Evolutionary conservation across 1,139 yeast genomes (phyloP).

Genomic region (Debaryomyces robertsiae): DNA sequence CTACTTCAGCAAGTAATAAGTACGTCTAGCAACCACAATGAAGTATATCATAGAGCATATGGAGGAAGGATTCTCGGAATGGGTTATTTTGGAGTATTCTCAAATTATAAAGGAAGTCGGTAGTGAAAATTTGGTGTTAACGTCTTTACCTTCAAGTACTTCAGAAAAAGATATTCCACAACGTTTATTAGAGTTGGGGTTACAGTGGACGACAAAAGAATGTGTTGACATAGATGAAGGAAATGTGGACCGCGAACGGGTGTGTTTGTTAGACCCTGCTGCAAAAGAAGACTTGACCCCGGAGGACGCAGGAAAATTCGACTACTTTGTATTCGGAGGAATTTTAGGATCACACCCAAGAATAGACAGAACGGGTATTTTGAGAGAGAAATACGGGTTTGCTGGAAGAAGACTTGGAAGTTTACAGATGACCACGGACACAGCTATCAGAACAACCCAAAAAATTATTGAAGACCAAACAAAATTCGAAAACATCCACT

Average conservation of each 20-base stretch:
- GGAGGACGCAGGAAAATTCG: constrained; percentile 63
- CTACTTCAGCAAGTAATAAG: no score
- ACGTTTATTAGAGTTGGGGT: constrained; percentile 59
- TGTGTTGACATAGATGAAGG: constrained; percentile 54
- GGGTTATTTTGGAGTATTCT: constrained; percentile 88
- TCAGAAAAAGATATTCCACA: constrained; percentile 67
- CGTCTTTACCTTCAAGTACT: constrained; percentile 72
- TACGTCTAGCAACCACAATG: constrained; percentile 43
- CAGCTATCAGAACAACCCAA: constrained; percentile 91
- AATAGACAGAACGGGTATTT: constrained; percentile 89
- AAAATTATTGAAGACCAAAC: constrained; percentile 60
- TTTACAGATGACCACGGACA: constrained; percentile 96
- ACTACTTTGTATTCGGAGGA: constrained; percentile 94
- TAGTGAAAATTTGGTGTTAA: constrained; percentile 66
- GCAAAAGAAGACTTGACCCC: constrained; percentile 77
- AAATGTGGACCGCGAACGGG: constrained; percentile 50
- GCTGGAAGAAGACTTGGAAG: constrained; percentile 83
- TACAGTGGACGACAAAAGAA: constrained; percentile 82
- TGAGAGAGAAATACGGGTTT: constrained; percentile 76
- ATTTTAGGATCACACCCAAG: constrained; percentile 97
- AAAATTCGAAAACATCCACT: constrained; percentile 69
- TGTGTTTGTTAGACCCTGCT: constrained; percentile 87
- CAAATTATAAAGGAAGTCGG: constrained; percentile 87
- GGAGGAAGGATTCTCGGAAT: constrained; percentile 95
- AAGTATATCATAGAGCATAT: constrained; percentile 94